Evolutionary conservation across 2,329 filamentous ascomycete genomes (phyloP).

Genomic region (Chaetomium strumarium): DNA sequence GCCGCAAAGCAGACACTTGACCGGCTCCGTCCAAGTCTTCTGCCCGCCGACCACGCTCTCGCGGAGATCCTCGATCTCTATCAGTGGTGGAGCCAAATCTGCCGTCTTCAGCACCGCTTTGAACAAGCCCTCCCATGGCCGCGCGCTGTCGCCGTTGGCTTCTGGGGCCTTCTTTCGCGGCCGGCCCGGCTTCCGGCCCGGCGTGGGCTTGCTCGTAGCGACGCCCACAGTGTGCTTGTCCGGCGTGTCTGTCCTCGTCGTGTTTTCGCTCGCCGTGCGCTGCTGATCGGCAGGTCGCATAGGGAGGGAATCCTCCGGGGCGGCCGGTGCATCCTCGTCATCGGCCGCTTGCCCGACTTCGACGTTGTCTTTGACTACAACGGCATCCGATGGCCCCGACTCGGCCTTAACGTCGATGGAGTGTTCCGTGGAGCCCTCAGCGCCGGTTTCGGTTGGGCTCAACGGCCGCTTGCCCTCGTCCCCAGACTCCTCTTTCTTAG

Average conservation of each 20-base stretch:
- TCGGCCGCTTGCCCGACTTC: slow-evolving; percentile 31
- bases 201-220: slow-evolving; percentile 17
- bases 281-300: slow-evolving; percentile 18
- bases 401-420: slow-evolving; percentile 49
- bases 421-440: slow-evolving; percentile 43
- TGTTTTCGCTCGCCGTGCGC: slow-evolving; percentile 25
- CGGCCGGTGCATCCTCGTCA: slow-evolving; percentile 23
- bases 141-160: slow-evolving; percentile 30
- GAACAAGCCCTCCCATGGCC: slow-evolving; percentile 48
- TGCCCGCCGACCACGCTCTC: slow-evolving; percentile 42
- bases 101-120: slow-evolving; percentile 44
- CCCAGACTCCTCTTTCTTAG: slow-evolving; percentile 37
- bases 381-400: slow-evolving; percentile 33
- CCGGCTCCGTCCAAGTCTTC: slow-evolving; percentile 48
- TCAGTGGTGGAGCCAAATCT: slow-evolving; percentile 38
- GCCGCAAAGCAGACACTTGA: slow-evolving; percentile 46
- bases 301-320: slow-evolving; percentile 21
- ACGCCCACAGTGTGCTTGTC: slow-evolving; percentile 26
- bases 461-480: slow-evolving; percentile 41
- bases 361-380: slow-evolving; percentile 33
- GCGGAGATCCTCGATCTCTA: slow-evolving; percentile 49
- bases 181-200: slow-evolving; percentile 26
- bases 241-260: slow-evolving; percentile 16
- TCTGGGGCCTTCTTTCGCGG: slow-evolving; percentile 35
- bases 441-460: slow-evolving; percentile 46